phyloP scores from a whole-genome alignment of 306 rosid species.

The Quercus suber region DNA sequence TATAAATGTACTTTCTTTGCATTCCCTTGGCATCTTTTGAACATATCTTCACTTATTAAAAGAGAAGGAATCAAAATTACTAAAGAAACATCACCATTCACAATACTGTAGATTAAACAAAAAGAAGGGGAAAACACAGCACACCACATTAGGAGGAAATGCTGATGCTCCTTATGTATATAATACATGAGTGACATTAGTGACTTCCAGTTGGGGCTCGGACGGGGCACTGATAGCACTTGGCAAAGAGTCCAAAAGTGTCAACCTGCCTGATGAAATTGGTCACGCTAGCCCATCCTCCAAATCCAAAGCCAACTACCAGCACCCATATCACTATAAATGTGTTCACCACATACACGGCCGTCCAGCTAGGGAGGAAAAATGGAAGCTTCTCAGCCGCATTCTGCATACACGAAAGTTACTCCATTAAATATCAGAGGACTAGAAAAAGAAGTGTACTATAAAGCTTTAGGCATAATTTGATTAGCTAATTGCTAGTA shows the following conservation, averaged over 20 bases:
- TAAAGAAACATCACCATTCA: slow-evolving; percentile 33
- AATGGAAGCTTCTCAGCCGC: slow-evolving; percentile 82
- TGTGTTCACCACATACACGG: slow-evolving; percentile 59
- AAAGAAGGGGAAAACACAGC: slow-evolving; percentile 28
- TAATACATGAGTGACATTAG: slow-evolving; percentile 30
- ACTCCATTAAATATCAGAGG: not conserved
- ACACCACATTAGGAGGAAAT: slow-evolving; percentile 26
- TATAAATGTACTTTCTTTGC: not conserved
- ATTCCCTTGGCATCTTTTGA: slow-evolving; percentile 6
- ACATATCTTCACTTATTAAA: slow-evolving; percentile 10
- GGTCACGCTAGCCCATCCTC: slow-evolving; percentile 96
- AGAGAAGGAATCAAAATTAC: slow-evolving; percentile 23
- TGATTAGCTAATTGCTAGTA: not conserved
- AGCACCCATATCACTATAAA: slow-evolving; percentile 76
- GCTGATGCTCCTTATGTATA: slow-evolving; percentile 30
- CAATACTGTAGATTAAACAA: slow-evolving; percentile 25
- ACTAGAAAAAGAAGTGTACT: not conserved
- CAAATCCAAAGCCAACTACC: slow-evolving; percentile 82
- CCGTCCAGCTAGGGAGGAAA: slow-evolving; percentile 71
- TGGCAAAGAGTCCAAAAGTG: slow-evolving; percentile 82
- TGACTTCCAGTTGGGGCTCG: slow-evolving; percentile 34
- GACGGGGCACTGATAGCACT: slow-evolving; percentile 80
- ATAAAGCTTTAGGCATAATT: not conserved
- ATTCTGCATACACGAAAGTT: slow-evolving; percentile 43
- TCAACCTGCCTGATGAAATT: slow-evolving; percentile 85